A percentile compares a stretch with the other conserved stretches of the same genome.
Evolutionary conservation across 495 filamentous ascomycete genomes (phyloP).

Genomic region (Podospora pseudopauciseta): DNA sequence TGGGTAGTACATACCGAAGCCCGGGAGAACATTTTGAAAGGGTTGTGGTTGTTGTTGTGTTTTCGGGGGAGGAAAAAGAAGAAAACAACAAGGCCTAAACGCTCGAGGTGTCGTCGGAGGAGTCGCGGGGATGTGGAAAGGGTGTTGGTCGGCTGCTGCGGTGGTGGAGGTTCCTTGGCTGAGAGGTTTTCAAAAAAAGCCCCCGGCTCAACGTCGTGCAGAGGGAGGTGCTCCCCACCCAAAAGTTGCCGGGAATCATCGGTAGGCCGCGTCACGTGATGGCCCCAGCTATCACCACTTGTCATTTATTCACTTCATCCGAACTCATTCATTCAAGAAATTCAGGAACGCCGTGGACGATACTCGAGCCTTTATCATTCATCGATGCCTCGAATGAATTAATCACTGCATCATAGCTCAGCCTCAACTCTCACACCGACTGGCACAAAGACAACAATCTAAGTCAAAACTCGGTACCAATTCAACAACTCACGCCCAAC

Average conservation of each 20-base stretch:
- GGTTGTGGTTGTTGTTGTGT: constrained; percentile 30
- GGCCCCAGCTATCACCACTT: neutral
- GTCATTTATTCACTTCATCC: neutral
- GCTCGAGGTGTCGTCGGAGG: constrained; percentile 5
- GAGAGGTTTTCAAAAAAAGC: constrained; percentile 38
- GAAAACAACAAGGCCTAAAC: constrained; percentile 28
- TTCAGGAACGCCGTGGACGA: neutral
- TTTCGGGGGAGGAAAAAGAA: constrained; percentile 27
- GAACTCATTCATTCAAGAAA: neutral
- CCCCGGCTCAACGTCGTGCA: constrained; percentile 23
- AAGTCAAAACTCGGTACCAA: neutral
- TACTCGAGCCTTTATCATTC: neutral
- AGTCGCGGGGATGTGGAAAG: constrained; percentile 19
- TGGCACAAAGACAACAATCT: neutral
- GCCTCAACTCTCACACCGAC: neutral
- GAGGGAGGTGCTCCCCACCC: too few relatives aligned
- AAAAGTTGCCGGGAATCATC: neutral
- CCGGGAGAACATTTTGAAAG: constrained; percentile 60
- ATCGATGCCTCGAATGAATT: too few relatives aligned
- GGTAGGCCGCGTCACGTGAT: neutral
- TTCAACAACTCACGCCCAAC: constrained; percentile 1
- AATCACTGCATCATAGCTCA: constrained; percentile 17
- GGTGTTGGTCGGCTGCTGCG: constrained; percentile 18
- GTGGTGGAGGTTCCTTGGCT: constrained; percentile 35
- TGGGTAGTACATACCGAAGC: constrained; percentile 52